A percentile compares a stretch with the other conserved stretches of the same genome.
phyloP scores from a whole-genome alignment of 2,329 filamentous ascomycete species.

The Ophiostoma quercus region DNA sequence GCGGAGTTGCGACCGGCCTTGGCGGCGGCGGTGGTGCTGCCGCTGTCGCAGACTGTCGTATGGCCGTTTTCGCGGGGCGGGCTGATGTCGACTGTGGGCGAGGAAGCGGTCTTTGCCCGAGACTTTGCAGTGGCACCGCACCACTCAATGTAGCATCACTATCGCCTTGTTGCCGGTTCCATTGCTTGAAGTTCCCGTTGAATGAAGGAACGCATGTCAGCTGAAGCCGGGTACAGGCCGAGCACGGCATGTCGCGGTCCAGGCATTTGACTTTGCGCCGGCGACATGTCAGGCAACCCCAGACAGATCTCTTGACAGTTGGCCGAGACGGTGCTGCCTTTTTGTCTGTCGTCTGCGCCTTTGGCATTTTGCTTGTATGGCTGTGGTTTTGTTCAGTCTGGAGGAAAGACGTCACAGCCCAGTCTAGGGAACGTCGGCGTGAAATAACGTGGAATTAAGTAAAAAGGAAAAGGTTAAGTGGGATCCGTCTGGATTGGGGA shows the following conservation, averaged over 20 bases:
- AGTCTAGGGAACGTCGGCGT: not conserved
- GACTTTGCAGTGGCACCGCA: not conserved
- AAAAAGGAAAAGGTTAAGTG: not conserved
- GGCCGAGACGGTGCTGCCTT: not conserved
- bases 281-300: slow-evolving; percentile 25
- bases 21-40: not conserved
- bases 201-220: slow-evolving; percentile 23
- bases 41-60: not conserved
- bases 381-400: not conserved
- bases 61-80: not conserved
- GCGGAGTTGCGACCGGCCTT: not conserved
- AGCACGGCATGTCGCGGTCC: slow-evolving; percentile 20
- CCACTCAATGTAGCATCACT: not conserved
- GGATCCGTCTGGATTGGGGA: not conserved
- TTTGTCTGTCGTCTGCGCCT: not conserved
- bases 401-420: not conserved
- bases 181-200: slow-evolving; percentile 8
- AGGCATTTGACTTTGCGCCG: slow-evolving; percentile 26
- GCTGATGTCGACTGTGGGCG: not conserved
- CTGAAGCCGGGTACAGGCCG: slow-evolving; percentile 22
- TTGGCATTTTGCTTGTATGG: not conserved
- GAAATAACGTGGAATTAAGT: not conserved
- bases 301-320: slow-evolving; percentile 20
- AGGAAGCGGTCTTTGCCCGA: not conserved
- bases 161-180: not conserved